Evolutionary conservation across 148 eudicot species (phyloP).

Genomic region (Limonium bicolor): DNA sequence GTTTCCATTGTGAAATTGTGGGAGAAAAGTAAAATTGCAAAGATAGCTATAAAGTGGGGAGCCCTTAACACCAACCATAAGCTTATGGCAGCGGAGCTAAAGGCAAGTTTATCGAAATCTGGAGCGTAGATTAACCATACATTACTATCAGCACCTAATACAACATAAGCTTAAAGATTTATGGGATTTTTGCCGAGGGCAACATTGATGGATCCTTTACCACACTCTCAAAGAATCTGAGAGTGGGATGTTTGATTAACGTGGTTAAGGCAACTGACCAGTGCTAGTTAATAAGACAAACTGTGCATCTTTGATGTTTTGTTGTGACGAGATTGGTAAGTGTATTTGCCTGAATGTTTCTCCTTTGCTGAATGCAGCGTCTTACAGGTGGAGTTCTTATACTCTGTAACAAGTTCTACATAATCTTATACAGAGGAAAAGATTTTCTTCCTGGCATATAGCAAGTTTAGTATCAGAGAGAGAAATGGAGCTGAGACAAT

Average conservation of each 20-base stretch:
- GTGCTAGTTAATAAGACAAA: no score
- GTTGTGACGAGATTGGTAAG: no score
- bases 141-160: no score
- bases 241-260: no score
- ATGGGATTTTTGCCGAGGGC: no score
- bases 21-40: conserved; percentile 77
- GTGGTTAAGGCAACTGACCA: no score
- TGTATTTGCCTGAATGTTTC: no score
- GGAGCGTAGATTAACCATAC: no score
- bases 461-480: conserved; percentile 43
- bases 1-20: conserved; percentile 75
- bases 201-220: no score
- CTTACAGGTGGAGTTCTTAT: conserved; percentile 90
- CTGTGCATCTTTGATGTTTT: no score
- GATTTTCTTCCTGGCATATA: conserved; percentile 59
- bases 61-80: conserved; percentile 65
- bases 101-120: conserved; percentile 40
- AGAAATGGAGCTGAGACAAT: conserved; percentile 52
- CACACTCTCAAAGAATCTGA: no score
- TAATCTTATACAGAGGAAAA: conserved; percentile 86
- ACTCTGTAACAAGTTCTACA: conserved; percentile 86
- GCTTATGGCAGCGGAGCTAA: conserved; percentile 87
- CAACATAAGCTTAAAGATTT: not conserved
- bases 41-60: conserved; percentile 89
- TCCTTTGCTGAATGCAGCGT: no score